phyloP scores from a whole-genome alignment of 306 rosid genomes.

The Astragalus membranaceus region DNA sequence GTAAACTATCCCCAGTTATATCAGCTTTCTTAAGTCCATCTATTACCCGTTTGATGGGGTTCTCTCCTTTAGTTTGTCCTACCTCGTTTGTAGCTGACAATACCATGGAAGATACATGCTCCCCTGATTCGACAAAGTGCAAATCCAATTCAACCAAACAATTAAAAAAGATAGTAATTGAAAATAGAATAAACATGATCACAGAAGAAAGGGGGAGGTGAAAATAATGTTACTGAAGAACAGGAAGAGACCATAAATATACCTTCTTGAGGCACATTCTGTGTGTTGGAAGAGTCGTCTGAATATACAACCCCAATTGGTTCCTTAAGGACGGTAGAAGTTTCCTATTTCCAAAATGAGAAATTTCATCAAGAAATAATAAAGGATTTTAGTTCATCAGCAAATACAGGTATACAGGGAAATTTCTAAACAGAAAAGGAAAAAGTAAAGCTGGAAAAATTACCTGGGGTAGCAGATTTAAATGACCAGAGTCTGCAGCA shows the following conservation, averaged over 20 bases:
- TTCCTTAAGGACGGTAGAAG: constrained; percentile 40
- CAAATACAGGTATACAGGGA: background rate
- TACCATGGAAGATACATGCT: constrained; percentile 57
- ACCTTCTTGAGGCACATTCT: constrained; percentile 38
- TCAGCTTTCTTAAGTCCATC: constrained; percentile 31
- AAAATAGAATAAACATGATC: background rate
- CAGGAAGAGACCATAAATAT: background rate
- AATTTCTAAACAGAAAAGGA: background rate
- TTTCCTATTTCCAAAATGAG: constrained; percentile 41
- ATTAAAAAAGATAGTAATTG: background rate
- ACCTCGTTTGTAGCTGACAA: constrained; percentile 52
- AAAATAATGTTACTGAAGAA: no score
- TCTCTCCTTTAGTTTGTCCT: constrained; percentile 34
- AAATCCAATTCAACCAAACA: constrained; percentile 20
- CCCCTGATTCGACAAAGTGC: constrained; percentile 34
- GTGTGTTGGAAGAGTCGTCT: constrained; percentile 20
- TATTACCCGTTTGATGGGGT: constrained; percentile 54
- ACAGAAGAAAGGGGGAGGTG: no score
- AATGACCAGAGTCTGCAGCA: constrained; percentile 42
- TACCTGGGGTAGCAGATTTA: constrained; percentile 72
- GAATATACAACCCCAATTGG: constrained; percentile 53
- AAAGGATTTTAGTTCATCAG: background rate
- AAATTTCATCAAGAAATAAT: background rate
- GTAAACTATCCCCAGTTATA: no score
- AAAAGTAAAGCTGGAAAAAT: background rate